Conservation (phyloP, 208 protist species). For the Crithidia mellificae region DNA sequence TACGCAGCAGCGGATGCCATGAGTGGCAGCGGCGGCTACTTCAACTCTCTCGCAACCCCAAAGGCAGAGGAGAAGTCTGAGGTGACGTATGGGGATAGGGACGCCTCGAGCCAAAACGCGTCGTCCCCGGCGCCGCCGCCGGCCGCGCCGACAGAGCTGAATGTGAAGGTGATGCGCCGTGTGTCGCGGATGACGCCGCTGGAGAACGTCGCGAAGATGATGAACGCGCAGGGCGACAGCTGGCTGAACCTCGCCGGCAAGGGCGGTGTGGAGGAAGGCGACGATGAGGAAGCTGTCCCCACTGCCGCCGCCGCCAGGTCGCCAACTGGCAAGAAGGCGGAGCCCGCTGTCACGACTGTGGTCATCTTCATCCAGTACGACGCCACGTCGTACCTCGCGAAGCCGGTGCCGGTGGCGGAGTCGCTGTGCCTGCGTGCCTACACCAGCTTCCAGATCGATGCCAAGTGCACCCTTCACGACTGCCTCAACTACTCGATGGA, state of each 20-base stretch:
- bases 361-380: constrained; percentile 31
- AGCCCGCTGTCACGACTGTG: constrained; percentile 9
- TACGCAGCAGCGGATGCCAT: constrained; percentile 12
- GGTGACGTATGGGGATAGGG: not conserved
- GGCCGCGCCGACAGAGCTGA: constrained; percentile 4
- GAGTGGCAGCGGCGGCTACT: constrained; percentile 15
- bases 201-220: constrained; percentile 18
- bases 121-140: not conserved
- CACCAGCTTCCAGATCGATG: constrained; percentile 23
- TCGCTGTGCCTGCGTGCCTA: constrained; percentile 8
- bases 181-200: constrained; percentile 18
- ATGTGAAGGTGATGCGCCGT: constrained; percentile 17
- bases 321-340: not conserved
- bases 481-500: constrained; percentile 45
- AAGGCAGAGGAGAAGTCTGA: not conserved
- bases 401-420: constrained; percentile 11
- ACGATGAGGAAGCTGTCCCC: not conserved
- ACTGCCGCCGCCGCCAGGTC: not conserved
- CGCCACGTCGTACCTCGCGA: constrained; percentile 1
- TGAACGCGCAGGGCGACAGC: constrained; percentile 6
- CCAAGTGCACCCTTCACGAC: constrained; percentile 45
- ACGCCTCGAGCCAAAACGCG: not conserved
- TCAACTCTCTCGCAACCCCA: not conserved
- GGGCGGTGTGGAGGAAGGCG: not conserved
- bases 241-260: constrained; percentile 5